Base-by-base conservation (phyloP, 331 rosid species). In the Stylosanthes scabra region DNA sequence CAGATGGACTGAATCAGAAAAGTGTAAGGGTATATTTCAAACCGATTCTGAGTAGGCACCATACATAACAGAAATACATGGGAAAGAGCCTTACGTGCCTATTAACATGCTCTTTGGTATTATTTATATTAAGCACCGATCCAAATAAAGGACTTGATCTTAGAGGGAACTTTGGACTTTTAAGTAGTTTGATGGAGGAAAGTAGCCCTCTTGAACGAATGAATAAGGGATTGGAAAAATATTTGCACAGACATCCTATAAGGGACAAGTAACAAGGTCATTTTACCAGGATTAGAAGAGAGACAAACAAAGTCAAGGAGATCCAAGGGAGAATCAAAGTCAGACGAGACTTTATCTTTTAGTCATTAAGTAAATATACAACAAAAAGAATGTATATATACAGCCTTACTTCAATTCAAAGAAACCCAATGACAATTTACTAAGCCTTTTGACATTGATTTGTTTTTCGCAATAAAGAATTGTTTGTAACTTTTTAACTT, bases 271-370 rank as follows among this genome's bases (percentile, higher is more conserved):
- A 39, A 16, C 29, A 1, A 4, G 15, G 20, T 55, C 34, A 11
- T 15, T 2, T 55, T 55, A 7, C 20, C 61, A 56, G 7, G 61
- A 29, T 56, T 20, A 56, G 59, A 55, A 55, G 31, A 16, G 61
- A 55, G 8, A 55, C 25, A 16, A 15, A 55, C 10, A 55, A 25
- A 27, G 42, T 71, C 16, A 57, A 27, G 45, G 66, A 70, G 63
- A 55, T 52, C 20, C 74, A 40, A 37, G 54, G 54, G 54, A 55
- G 54, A 56, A 52, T 56, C 50, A 45, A 37, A 8, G 13, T n/a
- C 15, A 42, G 15, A 71, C 57, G 45, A 57, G 13, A 7, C 3
- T 39, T 39, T 39, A 39, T 39, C 42, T 70, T 2, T 28, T 3
- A n/a, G 56, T 39, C 11, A 56, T 70, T 40, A 70, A 49, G 13